phyloP scores from a whole-genome alignment of 2,329 filamentous ascomycete species.

The Xylariomycetidae sp. region DNA sequence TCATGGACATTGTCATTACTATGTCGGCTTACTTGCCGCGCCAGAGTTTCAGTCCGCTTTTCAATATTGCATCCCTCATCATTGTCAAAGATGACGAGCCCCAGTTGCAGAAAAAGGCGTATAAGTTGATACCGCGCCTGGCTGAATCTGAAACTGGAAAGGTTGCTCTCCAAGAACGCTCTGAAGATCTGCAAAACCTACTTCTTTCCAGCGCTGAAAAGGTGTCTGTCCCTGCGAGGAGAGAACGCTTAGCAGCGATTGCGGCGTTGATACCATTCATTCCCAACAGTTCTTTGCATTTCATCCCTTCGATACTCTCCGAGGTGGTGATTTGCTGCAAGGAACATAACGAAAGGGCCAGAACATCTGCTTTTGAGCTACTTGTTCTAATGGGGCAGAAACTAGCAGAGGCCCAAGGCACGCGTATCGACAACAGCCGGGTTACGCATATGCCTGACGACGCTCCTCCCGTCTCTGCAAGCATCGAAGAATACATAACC shows the following conservation, averaged over 20 bases:
- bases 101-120: constrained; percentile 97
- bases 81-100: constrained; percentile 79
- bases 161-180: constrained; percentile 71
- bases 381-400: constrained; percentile 84
- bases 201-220: constrained; percentile 77
- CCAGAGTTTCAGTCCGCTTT: constrained; percentile 78
- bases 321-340: constrained; percentile 97
- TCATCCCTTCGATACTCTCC: constrained; percentile 85
- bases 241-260: constrained; percentile 82
- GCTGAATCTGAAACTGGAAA: constrained; percentile 75
- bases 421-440: constrained; percentile 77
- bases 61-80: constrained; percentile 79
- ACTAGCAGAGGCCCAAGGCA: constrained; percentile 62
- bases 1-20: constrained; percentile 95
- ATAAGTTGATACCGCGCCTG: constrained; percentile 92
- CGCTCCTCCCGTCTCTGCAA: constrained; percentile 72
- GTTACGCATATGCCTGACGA: constrained; percentile 82
- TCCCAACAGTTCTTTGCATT: constrained; percentile 75
- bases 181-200: constrained; percentile 73
- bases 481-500: constrained; percentile 91
- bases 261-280: constrained; percentile 75
- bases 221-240: constrained; percentile 77
- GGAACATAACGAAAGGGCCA: constrained; percentile 92
- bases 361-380: constrained; percentile 84
- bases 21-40: constrained; percentile 91